These are phyloP conservation scores for Leucaena leucocephala DNA, from an alignment of 306 rosid species.

Conservation along the genomic window DNA sequence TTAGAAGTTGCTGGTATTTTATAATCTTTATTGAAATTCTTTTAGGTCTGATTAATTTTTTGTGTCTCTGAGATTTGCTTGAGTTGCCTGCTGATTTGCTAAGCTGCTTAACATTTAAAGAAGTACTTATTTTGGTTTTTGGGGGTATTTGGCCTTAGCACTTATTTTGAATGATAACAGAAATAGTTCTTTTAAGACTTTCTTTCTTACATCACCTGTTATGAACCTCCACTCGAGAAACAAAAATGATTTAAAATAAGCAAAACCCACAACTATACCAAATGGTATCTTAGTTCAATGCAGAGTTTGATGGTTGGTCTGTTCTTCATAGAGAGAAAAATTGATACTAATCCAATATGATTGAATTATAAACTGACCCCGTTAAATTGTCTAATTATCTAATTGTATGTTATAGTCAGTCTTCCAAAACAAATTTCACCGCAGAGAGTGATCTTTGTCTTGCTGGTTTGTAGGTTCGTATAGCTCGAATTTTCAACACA, in stretches of 20 bases:
- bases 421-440: constrained; percentile 33
- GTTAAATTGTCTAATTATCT: neutral
- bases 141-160: neutral
- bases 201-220: neutral
- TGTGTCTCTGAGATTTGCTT: neutral
- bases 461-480: constrained; percentile 74
- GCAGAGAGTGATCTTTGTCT: constrained; percentile 33
- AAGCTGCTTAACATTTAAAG: neutral
- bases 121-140: neutral
- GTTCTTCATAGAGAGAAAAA: constrained; percentile 8
- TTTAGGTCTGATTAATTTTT: neutral
- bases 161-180: neutral
- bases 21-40: neutral
- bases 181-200: neutral
- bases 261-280: neutral
- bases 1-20: constrained; percentile 4
- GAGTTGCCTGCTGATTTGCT: neutral
- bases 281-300: neutral
- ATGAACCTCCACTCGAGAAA: neutral
- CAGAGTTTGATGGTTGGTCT: constrained; percentile 17
- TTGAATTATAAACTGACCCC: neutral
- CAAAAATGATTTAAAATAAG: neutral
- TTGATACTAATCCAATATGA: constrained; percentile 15
- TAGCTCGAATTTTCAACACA: constrained; percentile 94
- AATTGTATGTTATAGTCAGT: neutral